phyloP scores from a whole-genome alignment of 73 alveolate species.

The Paramecium primaurelia region DNA sequence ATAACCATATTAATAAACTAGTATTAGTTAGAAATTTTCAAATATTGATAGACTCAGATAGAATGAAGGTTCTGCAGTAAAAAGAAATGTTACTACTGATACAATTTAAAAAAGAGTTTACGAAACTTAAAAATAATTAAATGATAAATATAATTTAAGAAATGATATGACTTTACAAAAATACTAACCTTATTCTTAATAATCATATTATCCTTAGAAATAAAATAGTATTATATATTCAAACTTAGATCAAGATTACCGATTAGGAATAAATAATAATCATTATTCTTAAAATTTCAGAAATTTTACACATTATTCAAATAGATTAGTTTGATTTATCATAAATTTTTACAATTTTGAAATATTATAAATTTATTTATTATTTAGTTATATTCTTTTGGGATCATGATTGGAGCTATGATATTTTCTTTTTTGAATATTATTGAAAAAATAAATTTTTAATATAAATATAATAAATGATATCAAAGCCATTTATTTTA shows the following conservation, averaged over 20 bases:
- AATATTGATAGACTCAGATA: background rate
- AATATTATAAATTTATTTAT: background rate
- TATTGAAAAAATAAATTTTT: no score
- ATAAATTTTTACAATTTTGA: background rate
- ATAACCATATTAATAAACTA: background rate
- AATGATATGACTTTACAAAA: background rate
- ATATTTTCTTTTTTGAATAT: no score
- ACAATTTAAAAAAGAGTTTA: background rate
- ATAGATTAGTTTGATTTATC: background rate
- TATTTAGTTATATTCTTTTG: no score
- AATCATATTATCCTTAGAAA: background rate
- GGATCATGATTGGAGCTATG: no score
- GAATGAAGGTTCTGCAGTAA: background rate
- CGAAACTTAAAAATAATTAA: background rate
- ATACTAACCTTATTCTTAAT: background rate
- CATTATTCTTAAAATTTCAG: background rate
- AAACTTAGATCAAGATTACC: background rate
- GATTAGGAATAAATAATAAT: background rate
- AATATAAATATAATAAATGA: no score
- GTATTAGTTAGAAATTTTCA: background rate
- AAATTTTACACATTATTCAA: background rate
- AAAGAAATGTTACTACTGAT: background rate
- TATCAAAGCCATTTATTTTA: no score
- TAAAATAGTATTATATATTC: background rate
- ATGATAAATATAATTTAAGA: background rate